phyloP scores from a whole-genome alignment of 2,329 filamentous ascomycete species.

The Phaeosphaeria sp. region DNA sequence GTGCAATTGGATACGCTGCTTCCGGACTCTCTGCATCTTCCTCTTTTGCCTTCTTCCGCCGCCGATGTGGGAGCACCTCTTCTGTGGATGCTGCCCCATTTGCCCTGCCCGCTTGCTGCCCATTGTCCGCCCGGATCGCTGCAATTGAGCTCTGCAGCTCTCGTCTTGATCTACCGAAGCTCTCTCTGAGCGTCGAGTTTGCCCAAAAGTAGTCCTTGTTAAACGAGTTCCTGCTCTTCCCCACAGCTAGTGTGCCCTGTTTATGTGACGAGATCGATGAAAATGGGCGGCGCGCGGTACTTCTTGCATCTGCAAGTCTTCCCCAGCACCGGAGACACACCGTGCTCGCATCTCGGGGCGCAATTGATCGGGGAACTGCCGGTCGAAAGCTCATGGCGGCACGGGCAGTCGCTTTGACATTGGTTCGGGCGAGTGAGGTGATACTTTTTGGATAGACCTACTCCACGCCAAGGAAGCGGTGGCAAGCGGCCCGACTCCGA shows the following conservation, averaged over 20 bases:
- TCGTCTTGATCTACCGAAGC: conserved; percentile 35
- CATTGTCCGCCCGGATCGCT: conserved; percentile 12
- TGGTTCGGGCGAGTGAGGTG: conserved; percentile 6
- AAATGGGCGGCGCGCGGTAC: conserved; percentile 34
- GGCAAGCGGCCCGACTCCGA: conserved; percentile 4
- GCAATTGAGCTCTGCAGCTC: conserved; percentile 42
- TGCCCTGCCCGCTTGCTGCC: conserved; percentile 12
- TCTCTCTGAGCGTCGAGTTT: conserved; percentile 43
- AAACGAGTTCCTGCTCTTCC: conserved; percentile 41
- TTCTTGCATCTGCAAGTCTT: conserved; percentile 29
- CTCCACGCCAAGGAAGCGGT: conserved; percentile 9
- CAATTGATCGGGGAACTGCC: conserved; percentile 37
- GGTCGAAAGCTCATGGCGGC: conserved; percentile 49
- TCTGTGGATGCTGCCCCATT: conserved; percentile 19
- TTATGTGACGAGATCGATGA: conserved; percentile 33
- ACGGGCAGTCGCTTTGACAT: conserved; percentile 18
- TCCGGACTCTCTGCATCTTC: conserved; percentile 25
- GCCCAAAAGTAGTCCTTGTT: conserved; percentile 50
- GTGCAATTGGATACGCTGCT: conserved; percentile 51
- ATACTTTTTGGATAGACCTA: conserved; percentile 14
- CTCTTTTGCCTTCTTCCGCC: conserved; percentile 40
- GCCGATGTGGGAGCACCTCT: conserved; percentile 45
- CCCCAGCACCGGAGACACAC: conserved; percentile 46
- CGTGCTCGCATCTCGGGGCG: conserved; percentile 34
- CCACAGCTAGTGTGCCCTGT: conserved; percentile 37